Evolutionary conservation across 768 basidiomycete genomes (phyloP), one percentile per base, ranked within the genome.

Genomic region (Tylopilus rubrobrunneus): DNA sequence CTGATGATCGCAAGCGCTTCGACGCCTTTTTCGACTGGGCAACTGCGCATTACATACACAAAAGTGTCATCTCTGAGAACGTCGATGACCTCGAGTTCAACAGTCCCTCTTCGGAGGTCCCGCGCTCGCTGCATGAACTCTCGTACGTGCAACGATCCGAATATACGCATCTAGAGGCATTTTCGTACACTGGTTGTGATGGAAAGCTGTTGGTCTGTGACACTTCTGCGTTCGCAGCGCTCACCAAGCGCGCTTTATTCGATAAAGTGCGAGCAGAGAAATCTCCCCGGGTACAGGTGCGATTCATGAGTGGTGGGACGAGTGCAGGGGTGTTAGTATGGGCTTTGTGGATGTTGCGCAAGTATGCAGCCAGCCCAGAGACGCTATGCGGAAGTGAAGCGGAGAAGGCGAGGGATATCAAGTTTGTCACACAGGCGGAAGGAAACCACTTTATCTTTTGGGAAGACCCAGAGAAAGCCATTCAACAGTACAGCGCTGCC

Each of bases 381-480:
- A 49, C 3, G 27, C 14, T 50, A 3, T 63, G 54, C 6, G 63
- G 63, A 41, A 25, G 21, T 0, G 51, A 44, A 10, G 65, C 65
- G 15, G 62, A 61, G 34, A 64, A 40, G 36, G 58, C 45, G 29
- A 64, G 63, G 29, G 63, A 67, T 9, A 48, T 67, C 53, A 49
- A 58, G 45, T 49, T 31, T 29, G 7, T 57, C 10, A 25, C 7
- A 4, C 55, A 64, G 17, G 29, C 44, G 8, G 62, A 64, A 40
- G 63, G 63, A 34, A 67, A 64, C 39, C 64, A 64, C 45, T 64
- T 66, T 14, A 17, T 60, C 23, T 67, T 61, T 41, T 64, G 62
- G 63, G 62, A 64, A 0, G 51, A 63, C 9, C 63, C 65, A 11
- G 53, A 64, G 58, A 56, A 51, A 45, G 58, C 62, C 23, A 56